phyloP scores from a whole-genome alignment of 108 stramenopile species.

The Pseudonitzschia multistriata region DNA sequence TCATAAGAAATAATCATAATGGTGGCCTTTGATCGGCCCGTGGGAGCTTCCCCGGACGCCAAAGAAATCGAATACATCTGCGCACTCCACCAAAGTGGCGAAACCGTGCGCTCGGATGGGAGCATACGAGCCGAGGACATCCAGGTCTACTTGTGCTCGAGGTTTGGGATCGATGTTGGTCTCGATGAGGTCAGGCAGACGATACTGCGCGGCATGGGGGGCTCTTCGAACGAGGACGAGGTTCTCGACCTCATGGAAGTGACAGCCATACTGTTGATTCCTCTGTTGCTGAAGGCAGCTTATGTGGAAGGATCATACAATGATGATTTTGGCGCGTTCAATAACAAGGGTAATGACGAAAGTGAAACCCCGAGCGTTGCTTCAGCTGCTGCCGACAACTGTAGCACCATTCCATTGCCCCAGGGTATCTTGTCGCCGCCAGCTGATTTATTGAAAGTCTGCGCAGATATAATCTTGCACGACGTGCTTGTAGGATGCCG shows the following conservation, averaged over 20 bases:
- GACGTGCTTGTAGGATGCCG: too few relatives aligned
- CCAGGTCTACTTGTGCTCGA: conserved; percentile 39
- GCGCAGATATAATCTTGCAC: too few relatives aligned
- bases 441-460: too few relatives aligned
- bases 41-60: conserved; percentile 51
- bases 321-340: too few relatives aligned
- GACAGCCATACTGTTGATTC: conserved; percentile 50
- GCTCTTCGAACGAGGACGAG: conserved; percentile 25
- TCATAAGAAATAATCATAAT: too few relatives aligned
- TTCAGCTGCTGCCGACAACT: conserved; percentile 33
- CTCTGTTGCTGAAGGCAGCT: conserved; percentile 47
- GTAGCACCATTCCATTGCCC: too few relatives aligned
- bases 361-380: not conserved
- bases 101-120: not conserved
- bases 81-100: conserved; percentile 38
- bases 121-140: conserved; percentile 43
- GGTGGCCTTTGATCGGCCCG: conserved; percentile 17
- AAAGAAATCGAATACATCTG: conserved; percentile 67
- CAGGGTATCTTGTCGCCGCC: too few relatives aligned
- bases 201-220: conserved; percentile 48
- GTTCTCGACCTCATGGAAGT: conserved; percentile 53
- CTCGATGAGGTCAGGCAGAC: conserved; percentile 40
- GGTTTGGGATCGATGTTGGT: conserved; percentile 55
- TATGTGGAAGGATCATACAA: conserved; percentile 8
- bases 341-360: not conserved